Percentiles rank a stretch among this genome's conserved stretches.
Conservation (phyloP, 768 basidiomycete species). For the Galerina marginata region DNA sequence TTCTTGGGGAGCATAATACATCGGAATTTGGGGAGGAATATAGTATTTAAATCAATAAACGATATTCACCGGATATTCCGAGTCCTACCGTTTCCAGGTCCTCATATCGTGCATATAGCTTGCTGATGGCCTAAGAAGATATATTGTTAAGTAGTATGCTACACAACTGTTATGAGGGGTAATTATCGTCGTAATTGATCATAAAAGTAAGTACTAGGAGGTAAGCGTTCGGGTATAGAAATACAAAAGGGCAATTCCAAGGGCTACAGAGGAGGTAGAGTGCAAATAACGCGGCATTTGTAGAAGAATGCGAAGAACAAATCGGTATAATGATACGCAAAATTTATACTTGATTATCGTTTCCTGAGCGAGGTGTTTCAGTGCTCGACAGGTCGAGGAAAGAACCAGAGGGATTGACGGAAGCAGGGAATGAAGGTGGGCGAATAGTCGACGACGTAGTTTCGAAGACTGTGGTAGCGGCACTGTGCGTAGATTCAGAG, state of each 20-base stretch:
- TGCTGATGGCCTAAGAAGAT: too few species aligned
- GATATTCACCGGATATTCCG: too few species aligned
- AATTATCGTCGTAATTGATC: background rate
- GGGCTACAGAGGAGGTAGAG: constrained; percentile 17
- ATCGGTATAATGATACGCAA: background rate
- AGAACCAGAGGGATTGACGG: constrained; percentile 24
- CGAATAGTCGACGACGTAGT: background rate
- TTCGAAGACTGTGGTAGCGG: constrained; percentile 4
- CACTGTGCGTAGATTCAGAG: constrained; percentile 3
- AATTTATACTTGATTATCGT: constrained; percentile 21
- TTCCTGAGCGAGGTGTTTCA: constrained; percentile 7
- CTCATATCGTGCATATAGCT: too few species aligned
- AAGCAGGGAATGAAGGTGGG: constrained; percentile 20
- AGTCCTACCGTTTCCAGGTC: too few species aligned
- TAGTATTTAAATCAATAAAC: too few species aligned
- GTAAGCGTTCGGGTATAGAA: constrained; percentile 6
- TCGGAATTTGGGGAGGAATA: too few species aligned
- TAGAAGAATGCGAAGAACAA: background rate
- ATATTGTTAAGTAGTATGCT: too few species aligned
- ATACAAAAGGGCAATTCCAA: constrained; percentile 15
- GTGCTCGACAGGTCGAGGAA: constrained; percentile 30
- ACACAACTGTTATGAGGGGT: background rate
- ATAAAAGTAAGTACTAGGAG: background rate
- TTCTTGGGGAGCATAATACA: too few species aligned
- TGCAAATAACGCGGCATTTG: constrained; percentile 1